Base-by-base conservation (phyloP, 2,329 filamentous ascomycete species). In the Dactylellina haptotyla region DNA sequence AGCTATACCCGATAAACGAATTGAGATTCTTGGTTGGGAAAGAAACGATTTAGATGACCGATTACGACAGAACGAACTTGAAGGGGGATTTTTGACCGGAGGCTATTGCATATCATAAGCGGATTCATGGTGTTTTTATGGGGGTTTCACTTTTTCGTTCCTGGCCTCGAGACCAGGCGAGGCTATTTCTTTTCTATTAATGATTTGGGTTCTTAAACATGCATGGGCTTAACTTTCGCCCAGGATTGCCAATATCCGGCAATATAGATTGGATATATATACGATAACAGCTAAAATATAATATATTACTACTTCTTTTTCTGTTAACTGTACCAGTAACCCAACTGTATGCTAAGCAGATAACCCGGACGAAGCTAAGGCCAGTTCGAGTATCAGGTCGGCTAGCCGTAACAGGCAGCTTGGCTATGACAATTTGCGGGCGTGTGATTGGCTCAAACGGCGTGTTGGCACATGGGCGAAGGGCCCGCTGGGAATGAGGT, bases 391-490 rank as follows among this genome's bases (percentile, higher is more conserved):
- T 25, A 30, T 18, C 25, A 34, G 28, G 14, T 20, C 45, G 39
- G 48, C 20, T 50, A 25, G 50, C 20, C 18, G 43, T 6, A 18
- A 32, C 32, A 50, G 9, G 23, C 23, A 25, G 41, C 57, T 57
- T 50, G 65, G 65, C 48, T 54, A 64, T 72, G 59, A 72, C 67
- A 72, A 72, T 72, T 72, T 72, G 67, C 41, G 37, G 43, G 6
- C 3, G 26, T 48, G 41, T 72, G 67, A 72, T 72, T 72, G 67
- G 67, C 59, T 57, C 26, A 30, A 41, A 28, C 39, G 46, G 5
- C 32, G 34, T n/a, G 6, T 18, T 20, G 50, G 57, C 67, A 72
- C 67, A 72, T 71, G 67, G 45, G 58, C 59, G 45, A 53, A 46
- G 28, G 51, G 56, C 46, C 53, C 32, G 37, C 26, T 37, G 53